Percentiles rank a stretch among this genome's conserved stretches.
These are phyloP conservation scores for button mushroom (Agaricus bisporus) DNA, from an alignment of 768 basidiomycete species.

Conservation along the genomic window DNA sequence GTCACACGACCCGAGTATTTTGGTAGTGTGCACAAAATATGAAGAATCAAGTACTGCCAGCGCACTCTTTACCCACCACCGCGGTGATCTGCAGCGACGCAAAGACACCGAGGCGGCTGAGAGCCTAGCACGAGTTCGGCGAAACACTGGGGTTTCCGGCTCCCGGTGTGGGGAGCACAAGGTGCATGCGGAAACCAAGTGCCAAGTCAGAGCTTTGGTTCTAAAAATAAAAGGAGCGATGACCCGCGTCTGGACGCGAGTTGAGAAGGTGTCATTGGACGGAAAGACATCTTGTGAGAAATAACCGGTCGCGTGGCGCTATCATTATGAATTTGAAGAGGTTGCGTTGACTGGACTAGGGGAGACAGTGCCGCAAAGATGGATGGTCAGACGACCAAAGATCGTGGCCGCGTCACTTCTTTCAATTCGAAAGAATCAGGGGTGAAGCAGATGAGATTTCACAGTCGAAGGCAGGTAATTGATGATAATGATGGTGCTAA, in stretches of 20 bases:
- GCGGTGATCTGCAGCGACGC: background rate
- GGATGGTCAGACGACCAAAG: constrained; percentile 1
- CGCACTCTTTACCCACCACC: background rate
- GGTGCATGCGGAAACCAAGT: background rate
- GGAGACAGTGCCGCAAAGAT: background rate
- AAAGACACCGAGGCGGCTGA: background rate
- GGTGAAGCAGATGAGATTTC: background rate
- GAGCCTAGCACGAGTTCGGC: background rate
- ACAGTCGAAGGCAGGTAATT: too few species aligned
- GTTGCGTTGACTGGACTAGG: background rate
- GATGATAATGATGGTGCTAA: too few species aligned
- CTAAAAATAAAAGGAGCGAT: background rate
- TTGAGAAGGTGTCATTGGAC: background rate
- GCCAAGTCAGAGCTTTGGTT: background rate
- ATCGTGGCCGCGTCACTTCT: background rate
- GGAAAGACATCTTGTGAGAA: background rate
- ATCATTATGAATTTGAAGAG: background rate
- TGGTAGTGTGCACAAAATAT: constrained; percentile 8
- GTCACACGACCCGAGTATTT: constrained; percentile 10
- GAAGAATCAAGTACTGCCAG: constrained; percentile 3
- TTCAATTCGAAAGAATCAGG: background rate
- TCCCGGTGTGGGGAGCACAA: background rate
- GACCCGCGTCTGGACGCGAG: constrained; percentile 1
- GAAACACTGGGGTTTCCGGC: background rate
- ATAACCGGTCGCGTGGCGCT: background rate